Conservation (phyloP, 139 green algal species). For the Micractinium conductrix region DNA sequence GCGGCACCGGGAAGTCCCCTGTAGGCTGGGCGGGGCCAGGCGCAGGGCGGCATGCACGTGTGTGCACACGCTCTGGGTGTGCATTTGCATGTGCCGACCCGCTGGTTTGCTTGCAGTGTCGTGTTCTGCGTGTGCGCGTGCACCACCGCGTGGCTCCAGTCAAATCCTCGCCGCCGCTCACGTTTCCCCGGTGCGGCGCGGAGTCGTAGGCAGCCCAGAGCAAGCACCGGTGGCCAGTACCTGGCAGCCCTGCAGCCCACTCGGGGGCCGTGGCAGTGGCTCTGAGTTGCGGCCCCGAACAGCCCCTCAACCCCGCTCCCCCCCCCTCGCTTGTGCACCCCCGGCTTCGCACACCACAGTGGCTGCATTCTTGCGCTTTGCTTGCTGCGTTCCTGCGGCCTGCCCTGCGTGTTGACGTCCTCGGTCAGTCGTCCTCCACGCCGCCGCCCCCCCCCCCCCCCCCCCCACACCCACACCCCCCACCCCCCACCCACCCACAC, state of each 20-base stretch:
- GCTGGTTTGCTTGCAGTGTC: neutral
- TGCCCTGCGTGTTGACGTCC: no score
- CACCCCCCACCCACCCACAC: no score
- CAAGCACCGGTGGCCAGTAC: slow-evolving; percentile 12
- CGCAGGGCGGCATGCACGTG: no score
- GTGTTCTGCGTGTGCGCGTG: neutral
- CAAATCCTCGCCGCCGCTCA: slow-evolving; percentile 30
- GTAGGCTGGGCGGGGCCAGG: neutral
- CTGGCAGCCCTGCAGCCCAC: slow-evolving; percentile 5
- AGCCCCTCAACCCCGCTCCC: neutral
- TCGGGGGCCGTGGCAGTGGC: neutral
- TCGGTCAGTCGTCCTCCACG: no score
- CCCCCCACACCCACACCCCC: no score
- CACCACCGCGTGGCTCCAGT: slow-evolving; percentile 6
- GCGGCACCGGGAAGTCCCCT: neutral
- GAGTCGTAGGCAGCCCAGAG: slow-evolving; percentile 38
- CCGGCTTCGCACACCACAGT: no score
- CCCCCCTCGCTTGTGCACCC: no score
- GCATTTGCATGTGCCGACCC: neutral
- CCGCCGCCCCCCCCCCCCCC: no score
- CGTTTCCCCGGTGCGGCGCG: neutral
- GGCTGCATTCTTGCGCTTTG: no score
- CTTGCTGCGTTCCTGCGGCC: no score
- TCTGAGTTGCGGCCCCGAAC: slow-evolving; percentile 20
- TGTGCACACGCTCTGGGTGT: no score